Evolutionary conservation across 179 eudicot species (phyloP).

Genomic region (Beta macrorhiza): DNA sequence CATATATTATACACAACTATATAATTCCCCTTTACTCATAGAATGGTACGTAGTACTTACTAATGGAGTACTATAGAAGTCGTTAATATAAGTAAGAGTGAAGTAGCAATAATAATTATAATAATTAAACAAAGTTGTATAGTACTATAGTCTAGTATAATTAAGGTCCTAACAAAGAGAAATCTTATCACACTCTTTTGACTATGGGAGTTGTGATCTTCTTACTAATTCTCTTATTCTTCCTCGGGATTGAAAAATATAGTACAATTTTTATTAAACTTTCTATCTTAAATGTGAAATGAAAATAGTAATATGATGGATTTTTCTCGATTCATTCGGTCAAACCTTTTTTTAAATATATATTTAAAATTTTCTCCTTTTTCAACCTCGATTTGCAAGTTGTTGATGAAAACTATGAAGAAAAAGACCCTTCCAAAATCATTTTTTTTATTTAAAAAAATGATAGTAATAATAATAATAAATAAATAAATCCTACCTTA

Average conservation of each 20-base stretch:
- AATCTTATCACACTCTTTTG: conserved; percentile 35
- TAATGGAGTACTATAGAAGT: not conserved
- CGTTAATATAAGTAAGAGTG: conserved; percentile 1
- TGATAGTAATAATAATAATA: too few relatives aligned
- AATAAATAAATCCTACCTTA: not conserved
- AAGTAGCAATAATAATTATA: not conserved
- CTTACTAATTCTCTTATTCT: conserved; percentile 33
- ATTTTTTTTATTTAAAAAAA: not conserved
- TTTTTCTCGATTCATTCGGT: conserved; percentile 29
- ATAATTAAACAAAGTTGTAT: conserved; percentile 6
- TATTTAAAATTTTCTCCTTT: conserved; percentile 12
- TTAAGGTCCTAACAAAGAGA: conserved; percentile 33
- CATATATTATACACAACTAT: conserved; percentile 16
- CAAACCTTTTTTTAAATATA: conserved; percentile 17
- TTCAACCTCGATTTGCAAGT: conserved; percentile 39
- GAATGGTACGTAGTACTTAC: conserved; percentile 13
- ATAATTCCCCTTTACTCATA: not conserved
- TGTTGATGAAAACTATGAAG: conserved; percentile 42
- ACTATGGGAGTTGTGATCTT: conserved; percentile 35
- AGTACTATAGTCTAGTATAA: conserved; percentile 10
- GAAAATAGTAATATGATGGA: conserved; percentile 3
- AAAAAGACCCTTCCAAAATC: conserved; percentile 24
- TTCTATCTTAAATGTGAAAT: not conserved
- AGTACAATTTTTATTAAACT: not conserved
- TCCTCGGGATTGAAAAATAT: conserved; percentile 37